A percentile compares a stretch with the other conserved stretches of the same genome.
Conservation (phyloP, 2,329 filamentous ascomycete species). For the Pseudogymnoascus sp. region DNA sequence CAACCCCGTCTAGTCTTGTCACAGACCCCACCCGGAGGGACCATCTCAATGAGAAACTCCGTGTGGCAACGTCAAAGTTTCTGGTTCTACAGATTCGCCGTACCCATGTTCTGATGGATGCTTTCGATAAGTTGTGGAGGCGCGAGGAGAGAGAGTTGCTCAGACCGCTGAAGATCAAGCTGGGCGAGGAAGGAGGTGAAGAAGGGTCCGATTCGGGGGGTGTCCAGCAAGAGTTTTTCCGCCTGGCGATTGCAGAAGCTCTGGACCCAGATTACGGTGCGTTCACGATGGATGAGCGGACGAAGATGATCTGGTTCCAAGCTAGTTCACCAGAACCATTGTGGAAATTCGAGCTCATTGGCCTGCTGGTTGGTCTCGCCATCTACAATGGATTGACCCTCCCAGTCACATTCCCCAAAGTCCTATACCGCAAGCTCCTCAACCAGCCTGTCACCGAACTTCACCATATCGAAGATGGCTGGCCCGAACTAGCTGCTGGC, state of each 20-base stretch:
- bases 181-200: slow-evolving; percentile 75
- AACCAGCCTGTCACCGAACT: slow-evolving; percentile 59
- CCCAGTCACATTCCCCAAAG: slow-evolving; percentile 79
- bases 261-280: slow-evolving; percentile 70
- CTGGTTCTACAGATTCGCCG: slow-evolving; percentile 62
- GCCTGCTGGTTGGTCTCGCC: slow-evolving; percentile 79
- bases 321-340: slow-evolving; percentile 72
- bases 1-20: slow-evolving; percentile 46
- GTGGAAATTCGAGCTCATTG: slow-evolving; percentile 86
- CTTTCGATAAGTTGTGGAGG: slow-evolving; percentile 84
- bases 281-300: slow-evolving; percentile 70
- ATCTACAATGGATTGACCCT: slow-evolving; percentile 89
- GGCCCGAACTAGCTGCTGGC: slow-evolving; percentile 72
- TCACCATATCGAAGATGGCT: slow-evolving; percentile 75
- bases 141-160: slow-evolving; percentile 73
- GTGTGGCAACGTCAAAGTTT: slow-evolving; percentile 60
- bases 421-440: slow-evolving; percentile 74
- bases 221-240: slow-evolving; percentile 94
- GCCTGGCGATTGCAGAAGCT: slow-evolving; percentile 70
- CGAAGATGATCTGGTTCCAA: slow-evolving; percentile 79
- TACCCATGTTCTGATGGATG: slow-evolving; percentile 59
- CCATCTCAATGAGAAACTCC: slow-evolving; percentile 54
- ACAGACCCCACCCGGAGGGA: slow-evolving; percentile 50
- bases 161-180: slow-evolving; percentile 77
- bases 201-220: slow-evolving; percentile 89